phyloP scores from a whole-genome alignment of 2,329 filamentous ascomycete species.

The Phialophora expanda region DNA sequence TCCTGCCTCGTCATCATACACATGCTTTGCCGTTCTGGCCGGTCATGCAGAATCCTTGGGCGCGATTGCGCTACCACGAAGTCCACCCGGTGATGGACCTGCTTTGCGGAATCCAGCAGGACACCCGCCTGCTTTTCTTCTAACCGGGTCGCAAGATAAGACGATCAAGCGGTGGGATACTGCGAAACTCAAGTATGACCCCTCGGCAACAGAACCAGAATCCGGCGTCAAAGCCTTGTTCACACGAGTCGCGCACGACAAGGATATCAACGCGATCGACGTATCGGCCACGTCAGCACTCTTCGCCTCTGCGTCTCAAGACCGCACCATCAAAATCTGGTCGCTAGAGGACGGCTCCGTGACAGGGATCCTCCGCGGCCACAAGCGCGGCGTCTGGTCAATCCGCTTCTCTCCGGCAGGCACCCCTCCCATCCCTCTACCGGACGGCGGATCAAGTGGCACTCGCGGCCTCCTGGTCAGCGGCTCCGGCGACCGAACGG shows the following conservation, averaged over 20 bases:
- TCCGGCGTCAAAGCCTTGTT: slow-evolving; percentile 65
- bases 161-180: slow-evolving; percentile 96
- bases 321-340: slow-evolving; percentile 97
- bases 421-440: slow-evolving; percentile 73
- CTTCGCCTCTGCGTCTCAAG: slow-evolving; percentile 95
- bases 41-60: slow-evolving; percentile 94
- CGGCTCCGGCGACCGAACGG: slow-evolving; percentile 92
- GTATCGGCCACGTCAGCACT: slow-evolving; percentile 74
- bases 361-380: slow-evolving; percentile 86
- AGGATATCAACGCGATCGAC: slow-evolving; percentile 96
- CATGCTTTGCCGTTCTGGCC: slow-evolving; percentile 80
- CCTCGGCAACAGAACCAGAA: slow-evolving; percentile 43
- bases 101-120: slow-evolving; percentile 75
- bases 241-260: slow-evolving; percentile 95
- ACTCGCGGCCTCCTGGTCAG: slow-evolving; percentile 84
- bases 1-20: slow-evolving; percentile 72
- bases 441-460: slow-evolving; percentile 71
- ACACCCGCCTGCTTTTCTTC: slow-evolving; percentile 79
- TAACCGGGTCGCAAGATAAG: slow-evolving; percentile 93
- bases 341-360: slow-evolving; percentile 87
- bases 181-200: slow-evolving; percentile 62
- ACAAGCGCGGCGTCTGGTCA: slow-evolving; percentile 94
- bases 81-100: slow-evolving; percentile 70
- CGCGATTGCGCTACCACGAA: slow-evolving; percentile 81
- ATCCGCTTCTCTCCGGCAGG: slow-evolving; percentile 84